Evolutionary conservation across 805 yeast genomes (phyloP), one percentile per base, ranked within the genome.

Genomic region (Candida xiaguanensis): DNA sequence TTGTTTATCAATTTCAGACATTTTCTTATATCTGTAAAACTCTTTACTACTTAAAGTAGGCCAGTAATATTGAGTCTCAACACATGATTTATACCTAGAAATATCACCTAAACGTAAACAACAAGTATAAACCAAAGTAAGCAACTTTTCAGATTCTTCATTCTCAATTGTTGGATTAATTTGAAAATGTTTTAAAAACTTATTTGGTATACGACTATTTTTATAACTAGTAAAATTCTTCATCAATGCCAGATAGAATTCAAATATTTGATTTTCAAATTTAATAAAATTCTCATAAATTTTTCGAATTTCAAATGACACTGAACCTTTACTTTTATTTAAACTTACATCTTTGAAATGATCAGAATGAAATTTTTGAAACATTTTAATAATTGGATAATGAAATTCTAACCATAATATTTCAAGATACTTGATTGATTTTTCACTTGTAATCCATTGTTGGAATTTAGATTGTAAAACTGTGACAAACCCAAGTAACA

Each of bases 311-410:
- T 80, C 86, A 2, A 81, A 81, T 4, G 71, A 64, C 45, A 57
- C 55, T n/a, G n/a, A n/a, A n/a, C n/a, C n/a, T n/a, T n/a, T n/a
- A n/a, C n/a, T n/a, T n/a, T n/a, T n/a, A n/a, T 55, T 40, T 8
- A 35, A 27, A 5, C 45, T 38, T 36, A 50, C 48, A 7, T 50
- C 46, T 12, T 42, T 40, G 38, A 49, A 60, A 22, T 56, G 44
- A 11, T 39, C 51, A 13, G 53, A 58, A 47, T 65, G 72, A 23
- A 57, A 60, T 14, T 55, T 49, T 51, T 75, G 79, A 49, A 72
- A 81, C 52, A 71, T 71, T 47, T 78, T 80, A 44, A 82, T 69
- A 2, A 78, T 72, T 2, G 87, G 87, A 49, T 79, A 78, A 47
- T 79, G 83, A 45, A 83, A 69, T 4, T 77, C 76, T 23, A 65